A percentile compares a stretch with the other conserved stretches of the same genome.
These are phyloP conservation scores for Penicillium cinerascens DNA, from an alignment of 495 filamentous ascomycete species.

Conservation along the genomic window DNA sequence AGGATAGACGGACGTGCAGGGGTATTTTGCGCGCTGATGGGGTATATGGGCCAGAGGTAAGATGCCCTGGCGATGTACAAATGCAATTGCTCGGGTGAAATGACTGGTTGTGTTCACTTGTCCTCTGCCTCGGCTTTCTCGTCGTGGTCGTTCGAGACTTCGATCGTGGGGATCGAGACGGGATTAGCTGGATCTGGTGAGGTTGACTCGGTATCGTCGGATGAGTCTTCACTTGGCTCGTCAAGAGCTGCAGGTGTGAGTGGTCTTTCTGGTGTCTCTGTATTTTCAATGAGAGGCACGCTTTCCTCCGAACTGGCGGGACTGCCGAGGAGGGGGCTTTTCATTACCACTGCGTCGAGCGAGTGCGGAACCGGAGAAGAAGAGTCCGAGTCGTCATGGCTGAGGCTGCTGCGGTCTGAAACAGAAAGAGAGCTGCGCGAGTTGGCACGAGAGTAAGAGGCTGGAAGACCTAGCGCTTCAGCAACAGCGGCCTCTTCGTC, in stretches of 20 bases:
- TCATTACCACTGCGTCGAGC: constrained; percentile 29
- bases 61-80: background rate
- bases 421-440: constrained; percentile 50
- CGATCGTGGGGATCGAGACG: constrained; percentile 21
- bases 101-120: background rate
- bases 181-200: background rate
- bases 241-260: background rate
- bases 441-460: constrained; percentile 27
- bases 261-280: constrained; percentile 8
- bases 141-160: constrained; percentile 21
- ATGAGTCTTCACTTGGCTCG: constrained; percentile 3
- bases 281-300: constrained; percentile 11
- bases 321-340: constrained; percentile 27
- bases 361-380: constrained; percentile 25
- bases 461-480: constrained; percentile 62
- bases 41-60: constrained; percentile 1
- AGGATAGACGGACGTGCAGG: background rate
- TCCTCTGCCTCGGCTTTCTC: background rate
- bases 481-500: constrained; percentile 72
- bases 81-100: background rate
- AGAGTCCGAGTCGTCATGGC: constrained; percentile 31
- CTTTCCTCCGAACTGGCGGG: constrained; percentile 43
- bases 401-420: constrained; percentile 41
- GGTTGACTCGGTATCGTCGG: constrained; percentile 2
- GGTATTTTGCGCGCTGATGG: constrained; percentile 2